phyloP scores from a whole-genome alignment of 2,329 filamentous ascomycete genomes.

The Tolypocladium tundrense region DNA sequence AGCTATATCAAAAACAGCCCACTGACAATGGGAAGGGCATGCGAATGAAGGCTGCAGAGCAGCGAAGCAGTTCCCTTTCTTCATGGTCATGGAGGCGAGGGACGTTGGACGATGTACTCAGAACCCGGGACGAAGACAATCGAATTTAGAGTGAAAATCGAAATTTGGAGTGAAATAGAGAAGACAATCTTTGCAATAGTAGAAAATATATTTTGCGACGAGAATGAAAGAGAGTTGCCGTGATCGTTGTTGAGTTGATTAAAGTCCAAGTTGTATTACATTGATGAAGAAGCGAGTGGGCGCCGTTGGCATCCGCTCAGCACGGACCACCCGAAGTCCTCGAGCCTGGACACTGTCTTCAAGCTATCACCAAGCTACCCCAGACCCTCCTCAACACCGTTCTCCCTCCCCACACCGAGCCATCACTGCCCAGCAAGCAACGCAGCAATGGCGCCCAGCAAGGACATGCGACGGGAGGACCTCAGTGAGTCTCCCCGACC shows the following conservation, averaged over 20 bases:
- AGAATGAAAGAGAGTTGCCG: not conserved
- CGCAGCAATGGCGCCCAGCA: slow-evolving; percentile 27
- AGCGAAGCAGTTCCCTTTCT: no score
- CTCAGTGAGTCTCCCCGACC: slow-evolving; percentile 23
- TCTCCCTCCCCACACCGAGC: not conserved
- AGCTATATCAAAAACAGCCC: not conserved
- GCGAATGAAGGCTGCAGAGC: not conserved
- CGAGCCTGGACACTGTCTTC: not conserved
- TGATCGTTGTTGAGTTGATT: not conserved
- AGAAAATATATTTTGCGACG: no score
- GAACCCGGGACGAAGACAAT: no score
- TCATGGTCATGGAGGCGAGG: no score
- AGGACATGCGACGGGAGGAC: slow-evolving; percentile 34
- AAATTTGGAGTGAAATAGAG: not conserved
- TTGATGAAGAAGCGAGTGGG: not conserved
- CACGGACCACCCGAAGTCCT: not conserved
- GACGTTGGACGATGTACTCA: no score
- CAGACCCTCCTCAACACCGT: not conserved
- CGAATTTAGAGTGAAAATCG: not conserved
- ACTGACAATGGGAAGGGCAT: not conserved
- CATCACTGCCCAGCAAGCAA: not conserved
- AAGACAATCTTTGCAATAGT: not conserved
- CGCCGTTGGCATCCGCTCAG: not conserved
- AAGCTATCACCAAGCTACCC: not conserved
- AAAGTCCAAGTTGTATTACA: not conserved